Percentiles rank a stretch among this genome's conserved stretches.
These are phyloP conservation scores for Sanghuangporus weigelae DNA, from an alignment of 1,284 basidiomycete genomes.

Conservation along the genomic window DNA sequence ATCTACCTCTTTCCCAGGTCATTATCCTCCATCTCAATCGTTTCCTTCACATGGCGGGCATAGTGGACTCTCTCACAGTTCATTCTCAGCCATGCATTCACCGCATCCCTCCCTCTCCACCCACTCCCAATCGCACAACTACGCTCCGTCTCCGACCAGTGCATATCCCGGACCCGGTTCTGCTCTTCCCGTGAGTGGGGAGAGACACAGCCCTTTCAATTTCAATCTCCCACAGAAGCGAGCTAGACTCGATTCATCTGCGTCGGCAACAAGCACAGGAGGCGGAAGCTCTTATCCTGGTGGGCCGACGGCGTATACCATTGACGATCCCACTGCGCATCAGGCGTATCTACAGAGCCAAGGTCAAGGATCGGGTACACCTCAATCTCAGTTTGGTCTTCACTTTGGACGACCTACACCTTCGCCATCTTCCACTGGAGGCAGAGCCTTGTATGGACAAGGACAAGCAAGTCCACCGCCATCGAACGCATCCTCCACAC, in stretches of 20 bases:
- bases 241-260: conserved; percentile 7
- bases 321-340: conserved; percentile 11
- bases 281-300: background rate
- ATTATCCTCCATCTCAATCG: background rate
- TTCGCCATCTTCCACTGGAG: background rate
- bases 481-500: background rate
- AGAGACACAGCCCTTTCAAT: conserved; percentile 3
- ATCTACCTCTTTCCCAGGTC: background rate
- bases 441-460: background rate
- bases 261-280: background rate
- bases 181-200: conserved; percentile 15
- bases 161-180: background rate
- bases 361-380: background rate
- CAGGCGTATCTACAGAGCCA: conserved; percentile 1
- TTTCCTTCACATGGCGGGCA: background rate
- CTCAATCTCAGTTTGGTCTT: background rate
- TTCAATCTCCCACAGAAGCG: conserved; percentile 3
- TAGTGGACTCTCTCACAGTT: background rate
- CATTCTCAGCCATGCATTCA: background rate
- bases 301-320: conserved; percentile 12
- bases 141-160: conserved; percentile 5
- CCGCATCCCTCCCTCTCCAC: conserved; percentile 2
- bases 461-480: background rate
- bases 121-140: background rate
- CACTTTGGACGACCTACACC: background rate